Conservation (phyloP, 1,284 basidiomycete genomes). For the Heliocybe sulcata region DNA sequence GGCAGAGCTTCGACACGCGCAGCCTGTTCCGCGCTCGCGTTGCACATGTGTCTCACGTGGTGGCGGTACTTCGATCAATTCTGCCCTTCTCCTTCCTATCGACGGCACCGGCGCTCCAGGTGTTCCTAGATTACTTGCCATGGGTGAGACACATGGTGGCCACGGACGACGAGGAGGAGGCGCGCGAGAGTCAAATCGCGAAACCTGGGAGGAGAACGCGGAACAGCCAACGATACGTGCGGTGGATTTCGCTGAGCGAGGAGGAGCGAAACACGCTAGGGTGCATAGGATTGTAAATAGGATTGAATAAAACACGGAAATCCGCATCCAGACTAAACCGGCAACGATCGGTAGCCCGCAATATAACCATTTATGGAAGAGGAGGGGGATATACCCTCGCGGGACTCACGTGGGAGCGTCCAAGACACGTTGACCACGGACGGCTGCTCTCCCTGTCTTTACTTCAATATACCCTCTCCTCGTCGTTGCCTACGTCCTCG, state of each 20-base stretch:
- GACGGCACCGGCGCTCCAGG: slow-evolving; percentile 20
- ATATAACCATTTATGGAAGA: slow-evolving; percentile 1
- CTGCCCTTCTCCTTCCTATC: slow-evolving; percentile 29
- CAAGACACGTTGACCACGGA: slow-evolving; percentile 2
- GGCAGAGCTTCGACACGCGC: slow-evolving; percentile 18
- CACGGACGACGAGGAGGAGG: slow-evolving; percentile 53
- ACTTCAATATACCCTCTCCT: slow-evolving; percentile 4
- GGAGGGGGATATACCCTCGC: background rate
- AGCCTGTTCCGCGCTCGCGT: slow-evolving; percentile 31
- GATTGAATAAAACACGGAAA: slow-evolving; percentile 9
- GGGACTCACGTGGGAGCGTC: slow-evolving; percentile 1
- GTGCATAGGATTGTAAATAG: background rate
- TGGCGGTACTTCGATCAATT: slow-evolving; percentile 33
- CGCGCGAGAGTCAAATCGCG: slow-evolving; percentile 17
- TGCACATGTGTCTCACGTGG: slow-evolving; percentile 33
- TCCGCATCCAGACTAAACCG: background rate
- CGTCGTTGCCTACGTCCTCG: slow-evolving; percentile 1
- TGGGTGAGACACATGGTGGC: slow-evolving; percentile 62
- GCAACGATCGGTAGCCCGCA: background rate
- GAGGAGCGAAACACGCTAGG: slow-evolving; percentile 25
- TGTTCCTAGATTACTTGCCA: slow-evolving; percentile 68
- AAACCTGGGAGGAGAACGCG: slow-evolving; percentile 31
- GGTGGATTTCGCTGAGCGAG: slow-evolving; percentile 33
- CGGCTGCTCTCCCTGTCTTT: background rate
- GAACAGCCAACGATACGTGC: slow-evolving; percentile 44